Conservation (phyloP, 139 green algal genomes). For the Picochlorum sp. region DNA sequence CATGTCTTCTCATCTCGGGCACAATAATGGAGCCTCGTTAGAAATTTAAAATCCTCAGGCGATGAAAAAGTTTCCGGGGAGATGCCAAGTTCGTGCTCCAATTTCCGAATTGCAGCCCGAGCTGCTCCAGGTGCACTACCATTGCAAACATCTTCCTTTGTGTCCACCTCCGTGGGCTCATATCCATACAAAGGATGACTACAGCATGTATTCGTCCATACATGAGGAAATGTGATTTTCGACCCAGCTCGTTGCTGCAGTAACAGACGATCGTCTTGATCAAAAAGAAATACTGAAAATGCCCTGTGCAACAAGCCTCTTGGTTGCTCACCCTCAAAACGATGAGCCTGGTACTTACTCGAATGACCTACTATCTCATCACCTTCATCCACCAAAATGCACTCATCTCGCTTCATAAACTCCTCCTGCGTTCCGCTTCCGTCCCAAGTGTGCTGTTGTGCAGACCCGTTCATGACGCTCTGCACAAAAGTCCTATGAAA, state of each 20-base stretch:
- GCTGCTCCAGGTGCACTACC: conserved; percentile 48
- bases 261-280: conserved; percentile 71
- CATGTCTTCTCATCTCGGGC: conserved; percentile 52
- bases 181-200: conserved; percentile 83
- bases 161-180: conserved; percentile 57
- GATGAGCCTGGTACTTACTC: conserved; percentile 74
- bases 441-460: conserved; percentile 4
- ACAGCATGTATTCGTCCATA: conserved; percentile 99
- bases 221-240: conserved; percentile 94
- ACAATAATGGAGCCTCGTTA: conserved; percentile 93
- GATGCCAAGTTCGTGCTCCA: conserved; percentile 89
- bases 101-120: conserved; percentile 71
- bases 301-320: conserved; percentile 78
- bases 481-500: not conserved
- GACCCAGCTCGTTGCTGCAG: conserved; percentile 75
- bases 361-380: conserved; percentile 66
- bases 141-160: conserved; percentile 15
- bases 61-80: conserved; percentile 15
- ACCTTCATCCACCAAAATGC: conserved; percentile 81
- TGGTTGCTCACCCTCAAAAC: conserved; percentile 38
- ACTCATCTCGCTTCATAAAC: conserved; percentile 81
- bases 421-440: conserved; percentile 51
- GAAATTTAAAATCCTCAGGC: conserved; percentile 57
- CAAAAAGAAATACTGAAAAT: conserved; percentile 96
- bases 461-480: conserved; percentile 11